Percentiles rank a stretch among this genome's conserved stretches.
phyloP scores from a whole-genome alignment of 176 grass and related monocot genomes.

The Avena sativa region DNA sequence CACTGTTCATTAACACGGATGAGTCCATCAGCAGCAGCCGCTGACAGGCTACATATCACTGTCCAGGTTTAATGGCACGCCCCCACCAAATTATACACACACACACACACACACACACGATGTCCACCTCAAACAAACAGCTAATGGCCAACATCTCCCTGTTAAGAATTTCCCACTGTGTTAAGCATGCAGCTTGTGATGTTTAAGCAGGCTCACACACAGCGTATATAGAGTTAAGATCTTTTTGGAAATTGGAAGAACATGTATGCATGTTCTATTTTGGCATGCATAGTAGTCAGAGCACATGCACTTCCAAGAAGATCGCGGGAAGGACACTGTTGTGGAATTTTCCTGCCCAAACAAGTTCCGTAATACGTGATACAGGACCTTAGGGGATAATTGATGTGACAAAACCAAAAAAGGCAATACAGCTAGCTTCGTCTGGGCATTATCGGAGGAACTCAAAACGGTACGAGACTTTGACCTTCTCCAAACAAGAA shows the following conservation, averaged over 20 bases:
- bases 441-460: not conserved
- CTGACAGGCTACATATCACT: slow-evolving; percentile 26
- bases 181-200: not conserved
- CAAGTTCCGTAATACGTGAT: not conserved
- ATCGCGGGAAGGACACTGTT: not conserved
- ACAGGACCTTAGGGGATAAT: not conserved
- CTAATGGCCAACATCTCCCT: not conserved
- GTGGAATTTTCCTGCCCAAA: too few species aligned
- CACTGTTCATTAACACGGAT: too few species aligned
- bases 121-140: slow-evolving; percentile 40
- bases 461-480: not conserved
- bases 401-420: not conserved
- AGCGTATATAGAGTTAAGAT: not conserved
- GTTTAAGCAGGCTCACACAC: not conserved
- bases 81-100: not conserved
- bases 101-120: not conserved
- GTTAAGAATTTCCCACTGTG: not conserved
- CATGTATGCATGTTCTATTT: not conserved
- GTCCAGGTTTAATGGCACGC: slow-evolving; percentile 32
- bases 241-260: not conserved
- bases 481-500: not conserved
- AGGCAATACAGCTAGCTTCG: not conserved
- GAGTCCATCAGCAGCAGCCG: not conserved
- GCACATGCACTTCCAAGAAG: not conserved
- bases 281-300: not conserved